Percentiles rank a stretch among this genome's conserved stretches.
Conservation (phyloP, 2,329 filamentous ascomycete genomes). For the Talaromyces sp. region DNA sequence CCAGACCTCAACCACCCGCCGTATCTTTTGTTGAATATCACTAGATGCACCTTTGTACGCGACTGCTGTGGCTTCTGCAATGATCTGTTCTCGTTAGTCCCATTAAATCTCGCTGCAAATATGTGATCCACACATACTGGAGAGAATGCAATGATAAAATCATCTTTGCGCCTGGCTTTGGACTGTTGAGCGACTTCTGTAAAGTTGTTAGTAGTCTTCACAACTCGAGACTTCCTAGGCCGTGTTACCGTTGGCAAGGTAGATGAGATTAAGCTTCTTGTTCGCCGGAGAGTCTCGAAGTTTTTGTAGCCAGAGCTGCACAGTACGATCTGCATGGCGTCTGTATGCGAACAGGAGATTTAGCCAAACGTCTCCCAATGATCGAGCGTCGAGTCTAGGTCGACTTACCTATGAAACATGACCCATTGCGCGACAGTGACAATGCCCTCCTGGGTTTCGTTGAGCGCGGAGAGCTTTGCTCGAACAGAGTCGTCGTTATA, state of each 20-base stretch:
- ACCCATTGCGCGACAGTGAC: constrained; percentile 98
- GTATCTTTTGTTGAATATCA: constrained; percentile 83
- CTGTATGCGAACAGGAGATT: constrained; percentile 45
- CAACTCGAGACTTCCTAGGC: not conserved
- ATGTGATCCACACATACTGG: constrained; percentile 50
- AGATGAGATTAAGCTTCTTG: constrained; percentile 86
- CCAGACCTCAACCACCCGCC: constrained; percentile 93
- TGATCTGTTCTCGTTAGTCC: constrained; percentile 51
- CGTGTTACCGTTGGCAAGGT: constrained; percentile 82
- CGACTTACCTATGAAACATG: constrained; percentile 86
- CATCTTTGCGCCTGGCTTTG: constrained; percentile 84
- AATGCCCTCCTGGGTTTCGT: constrained; percentile 97
- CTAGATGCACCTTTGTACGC: constrained; percentile 86
- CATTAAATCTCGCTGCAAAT: not conserved
- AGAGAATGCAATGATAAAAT: constrained; percentile 88
- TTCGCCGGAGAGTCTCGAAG: constrained; percentile 81
- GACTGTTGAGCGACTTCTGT: constrained; percentile 94
- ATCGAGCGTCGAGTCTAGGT: too few species aligned
- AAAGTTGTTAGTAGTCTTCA: constrained; percentile 24
- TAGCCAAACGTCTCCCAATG: not conserved
- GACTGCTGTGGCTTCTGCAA: constrained; percentile 83
- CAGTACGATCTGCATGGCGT: constrained; percentile 86
- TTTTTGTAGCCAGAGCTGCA: constrained; percentile 84
- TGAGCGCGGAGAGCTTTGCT: constrained; percentile 89
- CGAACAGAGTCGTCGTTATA: constrained; percentile 95